A percentile compares a stretch with the other conserved stretches of the same genome.
Evolutionary conservation across 23 red algal genomes (phyloP).

Genomic region (Pyropia yezoensis): DNA sequence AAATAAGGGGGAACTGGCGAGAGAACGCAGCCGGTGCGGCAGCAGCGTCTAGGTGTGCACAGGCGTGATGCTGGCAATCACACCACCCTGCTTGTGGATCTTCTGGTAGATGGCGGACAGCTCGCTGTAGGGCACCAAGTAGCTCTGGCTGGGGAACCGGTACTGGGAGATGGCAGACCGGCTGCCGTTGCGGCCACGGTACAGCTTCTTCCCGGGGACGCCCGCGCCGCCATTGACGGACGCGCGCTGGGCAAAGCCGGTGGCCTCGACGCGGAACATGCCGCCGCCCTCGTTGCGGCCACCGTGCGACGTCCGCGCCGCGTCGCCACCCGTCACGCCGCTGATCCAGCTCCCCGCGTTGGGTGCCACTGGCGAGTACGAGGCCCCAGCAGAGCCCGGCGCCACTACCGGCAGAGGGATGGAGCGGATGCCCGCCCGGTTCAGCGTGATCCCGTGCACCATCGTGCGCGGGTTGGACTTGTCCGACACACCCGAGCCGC

Average conservation of each 20-base stretch:
- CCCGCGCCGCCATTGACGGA: slow-evolving; percentile 47
- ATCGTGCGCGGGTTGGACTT: slow-evolving; percentile 70
- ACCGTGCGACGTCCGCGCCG: slow-evolving; percentile 56
- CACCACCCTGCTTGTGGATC: slow-evolving; percentile 82
- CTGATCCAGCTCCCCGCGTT: slow-evolving; percentile 53
- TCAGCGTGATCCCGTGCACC: slow-evolving; percentile 65
- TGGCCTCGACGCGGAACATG: slow-evolving; percentile 81
- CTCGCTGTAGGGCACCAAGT: slow-evolving; percentile 61
- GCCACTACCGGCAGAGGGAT: slow-evolving; percentile 65
- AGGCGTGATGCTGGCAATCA: slow-evolving; percentile 76
- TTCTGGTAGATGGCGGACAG: slow-evolving; percentile 47
- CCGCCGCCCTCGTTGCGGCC: slow-evolving; percentile 16
- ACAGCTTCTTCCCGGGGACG: slow-evolving; percentile 50
- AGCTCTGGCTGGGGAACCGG: slow-evolving; percentile 52
- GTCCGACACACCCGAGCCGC: slow-evolving; percentile 61
- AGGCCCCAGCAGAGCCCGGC: slow-evolving; percentile 44
- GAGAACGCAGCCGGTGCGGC: neutral
- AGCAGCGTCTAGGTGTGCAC: slow-evolving; percentile 1
- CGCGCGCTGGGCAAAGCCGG: slow-evolving; percentile 36
- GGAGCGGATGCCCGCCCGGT: slow-evolving; percentile 45
- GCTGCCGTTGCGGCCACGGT: slow-evolving; percentile 51
- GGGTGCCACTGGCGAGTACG: slow-evolving; percentile 19
- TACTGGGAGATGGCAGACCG: slow-evolving; percentile 50
- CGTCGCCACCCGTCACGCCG: slow-evolving; percentile 43
- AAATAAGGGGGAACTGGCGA: neutral